Conservation (phyloP, 352 stramenopile species). For the Phytopythium kandeliae region DNA sequence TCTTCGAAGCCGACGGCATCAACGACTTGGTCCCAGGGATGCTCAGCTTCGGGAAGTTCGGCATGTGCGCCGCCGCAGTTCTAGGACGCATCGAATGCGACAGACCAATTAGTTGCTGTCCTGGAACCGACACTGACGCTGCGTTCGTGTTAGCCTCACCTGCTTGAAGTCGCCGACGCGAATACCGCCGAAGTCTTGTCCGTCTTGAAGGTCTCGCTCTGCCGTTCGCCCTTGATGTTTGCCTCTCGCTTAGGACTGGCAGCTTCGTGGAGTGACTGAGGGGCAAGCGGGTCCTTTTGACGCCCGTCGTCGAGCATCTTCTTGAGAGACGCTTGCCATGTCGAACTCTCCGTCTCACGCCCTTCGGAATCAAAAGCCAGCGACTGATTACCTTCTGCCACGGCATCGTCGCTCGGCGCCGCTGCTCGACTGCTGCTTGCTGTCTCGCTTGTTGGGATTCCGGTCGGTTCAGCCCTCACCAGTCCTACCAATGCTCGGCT, state of each 20-base stretch:
- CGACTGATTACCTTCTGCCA: not conserved
- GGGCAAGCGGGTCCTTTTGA: slow-evolving; percentile 6
- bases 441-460: not conserved
- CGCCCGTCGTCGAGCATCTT: slow-evolving; percentile 44
- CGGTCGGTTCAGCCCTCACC: too few relatives aligned
- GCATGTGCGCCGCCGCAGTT: slow-evolving; percentile 12
- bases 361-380: not conserved
- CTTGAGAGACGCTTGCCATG: slow-evolving; percentile 59
- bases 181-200: not conserved
- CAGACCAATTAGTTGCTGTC: too few relatives aligned
- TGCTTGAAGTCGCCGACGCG: not conserved
- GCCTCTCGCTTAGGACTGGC: not conserved
- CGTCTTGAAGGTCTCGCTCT: not conserved
- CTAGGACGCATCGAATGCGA: too few relatives aligned
- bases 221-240: not conserved
- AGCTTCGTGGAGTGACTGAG: not conserved
- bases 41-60: slow-evolving; percentile 46
- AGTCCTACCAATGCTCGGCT: not conserved
- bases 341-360: not conserved
- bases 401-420: slow-evolving; percentile 2
- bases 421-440: not conserved
- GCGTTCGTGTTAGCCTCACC: not conserved
- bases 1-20: slow-evolving; percentile 22
- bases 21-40: slow-evolving; percentile 45
- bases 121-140: too few relatives aligned